Conservation (phyloP, 805 yeast genomes). For the Clavispora carvajalis region DNA sequence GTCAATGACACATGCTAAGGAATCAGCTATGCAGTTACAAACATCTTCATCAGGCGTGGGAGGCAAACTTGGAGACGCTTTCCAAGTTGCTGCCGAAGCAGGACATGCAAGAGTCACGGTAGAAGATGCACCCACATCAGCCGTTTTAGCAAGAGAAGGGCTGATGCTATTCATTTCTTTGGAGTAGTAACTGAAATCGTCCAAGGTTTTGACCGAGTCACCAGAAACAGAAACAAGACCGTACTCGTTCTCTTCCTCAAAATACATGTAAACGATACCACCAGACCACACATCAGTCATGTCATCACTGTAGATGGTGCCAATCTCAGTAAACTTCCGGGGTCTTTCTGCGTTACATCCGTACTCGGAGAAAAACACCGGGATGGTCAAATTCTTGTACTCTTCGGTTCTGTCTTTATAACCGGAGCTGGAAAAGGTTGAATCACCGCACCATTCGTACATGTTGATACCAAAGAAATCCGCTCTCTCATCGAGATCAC, state of each 20-base stretch:
- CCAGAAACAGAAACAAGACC: conserved; percentile 63
- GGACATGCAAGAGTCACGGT: conserved; percentile 54
- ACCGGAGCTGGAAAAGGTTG: conserved; percentile 59
- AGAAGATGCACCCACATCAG: conserved; percentile 18
- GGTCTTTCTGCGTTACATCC: conserved; percentile 78
- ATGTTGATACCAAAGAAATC: conserved; percentile 83
- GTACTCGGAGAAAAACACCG: conserved; percentile 82
- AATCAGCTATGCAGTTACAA: conserved; percentile 57
- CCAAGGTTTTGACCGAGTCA: conserved; percentile 51
- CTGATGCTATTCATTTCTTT: conserved; percentile 29
- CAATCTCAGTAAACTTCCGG: conserved; percentile 72
- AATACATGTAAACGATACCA: conserved; percentile 90
- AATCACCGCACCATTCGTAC: conserved; percentile 82
- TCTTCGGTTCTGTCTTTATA: conserved; percentile 67
- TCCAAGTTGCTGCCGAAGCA: conserved; percentile 50
- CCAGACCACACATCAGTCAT: conserved; percentile 94
- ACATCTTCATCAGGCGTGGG: conserved; percentile 67
- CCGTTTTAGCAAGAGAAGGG: conserved; percentile 36
- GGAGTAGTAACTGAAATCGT: conserved; percentile 44
- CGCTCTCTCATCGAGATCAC: conserved; percentile 55
- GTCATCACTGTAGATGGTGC: conserved; percentile 54
- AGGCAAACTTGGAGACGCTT: conserved; percentile 63
- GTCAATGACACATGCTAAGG: conserved; percentile 57
- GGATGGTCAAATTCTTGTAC: conserved; percentile 67
- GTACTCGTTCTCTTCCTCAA: conserved; percentile 75